Base-by-base conservation (phyloP, 176 grass and related monocot genomes). In the Stipa capillata region DNA sequence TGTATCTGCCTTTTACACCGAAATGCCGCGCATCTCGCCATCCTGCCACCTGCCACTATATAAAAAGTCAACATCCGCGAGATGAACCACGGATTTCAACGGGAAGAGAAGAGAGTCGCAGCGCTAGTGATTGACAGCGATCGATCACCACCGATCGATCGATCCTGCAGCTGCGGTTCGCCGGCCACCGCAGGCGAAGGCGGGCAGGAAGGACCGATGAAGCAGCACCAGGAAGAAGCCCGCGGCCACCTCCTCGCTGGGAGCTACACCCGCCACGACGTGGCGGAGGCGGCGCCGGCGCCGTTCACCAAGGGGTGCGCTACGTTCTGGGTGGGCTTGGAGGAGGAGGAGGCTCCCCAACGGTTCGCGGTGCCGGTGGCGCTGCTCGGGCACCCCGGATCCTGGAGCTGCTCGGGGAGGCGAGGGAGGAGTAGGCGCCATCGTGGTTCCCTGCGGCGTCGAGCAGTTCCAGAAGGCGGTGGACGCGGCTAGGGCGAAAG, bases 351-450 rank as follows among this genome's bases (percentile, higher is more conserved):
- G 79, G 55, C 21, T 16, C 56, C 56, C 33, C 69, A 2, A 23
- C 69, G 80, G 44, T 71, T 82, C 55, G 17, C 56, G 23, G 69
- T 74, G 80, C 69, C 80, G 31, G 80, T 82, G 57, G 7, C 33
- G 69, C 43, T 47, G 14, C 80, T 82, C 32, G 69, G 34, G 8
- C 69, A 73, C 69, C 80, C 57, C 56, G 23, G 57, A 70, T 83
- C 69, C 25, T 65, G 45, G 70, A 74, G 81, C 70, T 84, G 21
- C 82, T 84, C 41, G 29, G 7, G 40, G 82, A 84, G 73, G 73
- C 82, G 40, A 20, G 17, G 13, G 62, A 73, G 48, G 10, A 32
- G 42, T 70, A 70, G 67, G 67, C 67, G 67, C 42, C 42, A 18
- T 70, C 25, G 42, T 70, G 42, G 3, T 70, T 24, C 67, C 67